A percentile compares a stretch with the other conserved stretches of the same genome.
These are phyloP conservation scores for Acer negundo DNA, from an alignment of 345 rosid genomes.

Conservation along the genomic window DNA sequence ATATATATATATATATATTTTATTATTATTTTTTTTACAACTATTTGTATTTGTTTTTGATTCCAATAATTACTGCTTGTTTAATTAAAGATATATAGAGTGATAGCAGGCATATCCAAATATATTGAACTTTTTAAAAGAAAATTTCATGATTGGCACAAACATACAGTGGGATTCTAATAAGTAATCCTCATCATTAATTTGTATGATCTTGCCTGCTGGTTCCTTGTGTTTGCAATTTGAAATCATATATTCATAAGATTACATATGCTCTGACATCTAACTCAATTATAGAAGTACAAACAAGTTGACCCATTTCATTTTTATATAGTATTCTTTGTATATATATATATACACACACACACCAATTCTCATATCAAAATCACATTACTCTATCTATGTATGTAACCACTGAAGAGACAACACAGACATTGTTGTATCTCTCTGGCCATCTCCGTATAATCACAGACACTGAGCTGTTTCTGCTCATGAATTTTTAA, in stretches of 20 bases:
- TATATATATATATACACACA: neutral
- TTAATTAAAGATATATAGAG: too few species aligned
- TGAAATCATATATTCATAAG: neutral
- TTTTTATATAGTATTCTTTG: neutral
- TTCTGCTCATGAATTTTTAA: neutral
- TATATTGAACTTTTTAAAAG: too few species aligned
- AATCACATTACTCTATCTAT: neutral
- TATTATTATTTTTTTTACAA: too few species aligned
- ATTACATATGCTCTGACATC: neutral
- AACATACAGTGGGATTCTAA: neutral
- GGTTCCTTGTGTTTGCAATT: neutral
- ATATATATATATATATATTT: too few species aligned
- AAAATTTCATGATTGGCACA: neutral
- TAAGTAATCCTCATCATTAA: neutral
- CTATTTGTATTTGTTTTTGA: too few species aligned
- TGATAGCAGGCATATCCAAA: too few species aligned
- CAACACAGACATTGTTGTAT: constrained; percentile 9
- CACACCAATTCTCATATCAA: neutral
- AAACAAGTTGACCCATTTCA: constrained; percentile 11
- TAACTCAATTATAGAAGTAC: neutral
- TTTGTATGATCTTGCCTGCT: neutral
- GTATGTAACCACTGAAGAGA: constrained; percentile 7
- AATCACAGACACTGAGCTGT: neutral
- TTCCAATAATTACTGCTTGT: too few species aligned
- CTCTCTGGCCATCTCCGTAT: constrained; percentile 1